These are phyloP conservation scores for Baudoinia panamericana DNA, from an alignment of 495 filamentous ascomycete species.

Conservation along the genomic window DNA sequence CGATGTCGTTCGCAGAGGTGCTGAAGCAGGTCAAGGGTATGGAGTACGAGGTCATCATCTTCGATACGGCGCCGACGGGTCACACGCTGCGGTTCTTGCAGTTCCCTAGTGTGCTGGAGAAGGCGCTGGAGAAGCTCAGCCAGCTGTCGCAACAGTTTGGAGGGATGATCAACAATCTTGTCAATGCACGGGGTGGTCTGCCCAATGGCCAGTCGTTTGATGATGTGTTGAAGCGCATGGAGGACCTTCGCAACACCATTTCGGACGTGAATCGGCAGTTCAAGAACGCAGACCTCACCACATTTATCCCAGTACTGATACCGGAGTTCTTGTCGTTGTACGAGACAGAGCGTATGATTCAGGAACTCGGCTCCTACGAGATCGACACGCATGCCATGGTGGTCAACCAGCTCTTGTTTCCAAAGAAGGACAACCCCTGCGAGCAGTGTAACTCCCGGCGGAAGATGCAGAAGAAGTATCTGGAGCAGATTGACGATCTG, in stretches of 20 bases:
- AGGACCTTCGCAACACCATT: constrained; percentile 81
- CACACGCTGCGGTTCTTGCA: constrained; percentile 98
- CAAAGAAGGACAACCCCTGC: constrained; percentile 70
- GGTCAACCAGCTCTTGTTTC: constrained; percentile 95
- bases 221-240: constrained; percentile 88
- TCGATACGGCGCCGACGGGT: constrained; percentile 97
- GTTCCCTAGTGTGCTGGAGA: constrained; percentile 96
- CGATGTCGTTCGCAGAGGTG: constrained; percentile 98
- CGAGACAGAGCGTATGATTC: constrained; percentile 99
- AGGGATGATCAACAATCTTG: constrained; percentile 84
- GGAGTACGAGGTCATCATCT: constrained; percentile 96
- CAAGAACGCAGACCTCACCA: constrained; percentile 90
- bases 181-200: constrained; percentile 67
- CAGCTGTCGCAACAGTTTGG: constrained; percentile 90
- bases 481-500: constrained; percentile 96
- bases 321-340: constrained; percentile 94
- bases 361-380: constrained; percentile 81
- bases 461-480: constrained; percentile 99
- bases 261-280: constrained; percentile 94
- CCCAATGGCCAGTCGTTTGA: constrained; percentile 84
- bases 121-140: constrained; percentile 90
- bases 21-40: constrained; percentile 99
- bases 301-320: constrained; percentile 97
- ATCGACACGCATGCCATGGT: constrained; percentile 98
- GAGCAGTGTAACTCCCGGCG: constrained; percentile 90